phyloP scores from a whole-genome alignment of 78 protist species.

The Chrysochromulina tobinii region DNA sequence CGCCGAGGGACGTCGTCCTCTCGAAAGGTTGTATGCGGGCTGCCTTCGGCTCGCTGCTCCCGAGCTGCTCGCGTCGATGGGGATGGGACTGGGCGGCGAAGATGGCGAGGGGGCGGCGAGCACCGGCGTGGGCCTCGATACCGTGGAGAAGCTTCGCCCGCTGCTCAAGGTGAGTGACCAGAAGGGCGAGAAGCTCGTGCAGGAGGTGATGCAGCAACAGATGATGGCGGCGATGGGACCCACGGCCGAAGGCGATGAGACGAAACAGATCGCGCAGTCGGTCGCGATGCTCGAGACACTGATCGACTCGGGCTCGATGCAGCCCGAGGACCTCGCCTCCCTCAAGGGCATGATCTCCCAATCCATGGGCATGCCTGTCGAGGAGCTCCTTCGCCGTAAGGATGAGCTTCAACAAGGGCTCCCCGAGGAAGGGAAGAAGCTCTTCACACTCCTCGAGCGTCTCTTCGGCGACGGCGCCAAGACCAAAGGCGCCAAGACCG shows the following conservation, averaged over 20 bases:
- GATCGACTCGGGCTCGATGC: background rate
- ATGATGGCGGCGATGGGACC: background rate
- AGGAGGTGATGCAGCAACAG: background rate
- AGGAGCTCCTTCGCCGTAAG: background rate
- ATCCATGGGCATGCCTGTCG: constrained; percentile 6
- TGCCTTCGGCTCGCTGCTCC: background rate
- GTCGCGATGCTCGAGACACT: background rate
- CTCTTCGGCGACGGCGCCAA: background rate
- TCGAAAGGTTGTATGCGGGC: background rate
- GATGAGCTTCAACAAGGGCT: background rate
- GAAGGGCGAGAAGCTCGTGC: background rate
- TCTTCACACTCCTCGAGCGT: background rate
- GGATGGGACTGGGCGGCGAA: background rate
- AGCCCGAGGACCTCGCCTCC: no score
- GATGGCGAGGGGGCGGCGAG: background rate
- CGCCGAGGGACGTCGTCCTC: background rate
- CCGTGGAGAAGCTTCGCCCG: background rate
- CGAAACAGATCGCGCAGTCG: background rate
- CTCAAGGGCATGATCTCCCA: background rate
- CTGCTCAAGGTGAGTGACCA: background rate
- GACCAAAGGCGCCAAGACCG: background rate
- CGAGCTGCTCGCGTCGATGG: background rate
- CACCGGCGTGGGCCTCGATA: background rate
- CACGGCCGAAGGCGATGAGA: background rate
- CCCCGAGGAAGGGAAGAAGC: background rate